Conservation (phyloP, 2,329 filamentous ascomycete species). For the Xylariaceae sp. region DNA sequence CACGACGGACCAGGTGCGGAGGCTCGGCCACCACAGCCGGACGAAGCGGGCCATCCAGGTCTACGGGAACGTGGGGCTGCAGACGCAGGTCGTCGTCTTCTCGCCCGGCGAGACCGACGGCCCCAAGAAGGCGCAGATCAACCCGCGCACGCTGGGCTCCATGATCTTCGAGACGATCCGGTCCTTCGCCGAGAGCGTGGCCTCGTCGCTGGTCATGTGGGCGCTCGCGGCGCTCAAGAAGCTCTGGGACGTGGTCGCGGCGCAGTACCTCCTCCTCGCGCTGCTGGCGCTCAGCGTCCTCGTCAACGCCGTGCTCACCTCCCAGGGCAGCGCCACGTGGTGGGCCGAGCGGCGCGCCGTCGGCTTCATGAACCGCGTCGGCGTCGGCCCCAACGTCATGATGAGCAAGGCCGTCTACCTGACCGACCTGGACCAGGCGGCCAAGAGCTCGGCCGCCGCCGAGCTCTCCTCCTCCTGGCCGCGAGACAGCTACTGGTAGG, state of each 20-base stretch:
- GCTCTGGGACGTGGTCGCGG: constrained; percentile 59
- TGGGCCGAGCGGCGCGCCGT: constrained; percentile 76
- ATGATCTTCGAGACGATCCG: constrained; percentile 65
- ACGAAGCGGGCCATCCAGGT: constrained; percentile 74
- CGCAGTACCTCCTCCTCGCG: constrained; percentile 66
- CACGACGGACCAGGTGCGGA: constrained; percentile 68
- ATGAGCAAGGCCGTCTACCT: constrained; percentile 86
- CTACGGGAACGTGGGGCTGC: constrained; percentile 67
- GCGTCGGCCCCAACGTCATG: constrained; percentile 67
- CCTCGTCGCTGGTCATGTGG: constrained; percentile 72
- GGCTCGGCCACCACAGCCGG: constrained; percentile 63
- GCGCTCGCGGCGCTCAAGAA: constrained; percentile 58
- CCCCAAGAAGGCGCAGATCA: constrained; percentile 51
- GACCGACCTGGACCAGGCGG: constrained; percentile 65
- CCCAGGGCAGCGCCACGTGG: constrained; percentile 67
- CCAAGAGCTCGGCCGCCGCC: constrained; percentile 26
- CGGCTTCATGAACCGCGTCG: constrained; percentile 73
- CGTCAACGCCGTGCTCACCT: constrained; percentile 68
- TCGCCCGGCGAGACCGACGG: constrained; percentile 41
- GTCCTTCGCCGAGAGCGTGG: constrained; percentile 67
- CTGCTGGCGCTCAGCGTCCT: constrained; percentile 62
- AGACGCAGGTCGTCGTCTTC: constrained; percentile 56
- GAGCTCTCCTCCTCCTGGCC: constrained; percentile 25
- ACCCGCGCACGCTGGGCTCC: constrained; percentile 53
- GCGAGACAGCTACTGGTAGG: constrained; percentile 43